Base-by-base conservation (phyloP, 163 green algal species). In the Chlamydomonas reinhardtii region DNA sequence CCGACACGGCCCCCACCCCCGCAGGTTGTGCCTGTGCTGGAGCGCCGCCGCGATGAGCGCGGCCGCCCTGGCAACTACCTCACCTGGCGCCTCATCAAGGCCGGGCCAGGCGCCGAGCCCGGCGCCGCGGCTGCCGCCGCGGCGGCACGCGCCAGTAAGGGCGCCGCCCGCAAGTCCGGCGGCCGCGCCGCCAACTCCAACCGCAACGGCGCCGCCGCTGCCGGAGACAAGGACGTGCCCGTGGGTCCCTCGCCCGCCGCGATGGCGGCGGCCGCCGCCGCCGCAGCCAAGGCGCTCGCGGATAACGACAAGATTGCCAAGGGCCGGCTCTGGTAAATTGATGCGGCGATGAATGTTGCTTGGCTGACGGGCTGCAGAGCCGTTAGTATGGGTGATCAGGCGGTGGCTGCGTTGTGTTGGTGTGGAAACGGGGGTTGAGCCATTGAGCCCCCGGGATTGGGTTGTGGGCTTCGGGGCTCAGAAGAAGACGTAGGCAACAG, bases 71-170 rank as follows among this genome's bases (percentile, higher is more conserved):
- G 29, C 43, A 76, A 59, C 66, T 19, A 52, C 31, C 48, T 76
- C 12, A 69, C 31, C 31, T 76, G 65, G 77, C 43, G 39, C 32
- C 43, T 84, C n/a, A 69, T 84, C 77, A 84, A 84, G 76, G n/a
- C 29, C 27, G 76, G 76, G 12, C 37, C 76, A 1, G 76, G 76
- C 20, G 76, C 76, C 8, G 62, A 74, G 76, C 64, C 76, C 22
- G 76, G 76, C 66, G 66, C 66, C 31, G 66, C 66, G 1, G 66
- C 66, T 14, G 62, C 62, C 14, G 64, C 64, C 2, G 35, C 64
- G 5, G 64, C 22, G 37, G 64, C 76, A 29, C 62, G 62, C 48
- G 48, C 48, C 48, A 56, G 1, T 14, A 56, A 56, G 48, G 5
- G 6, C 48, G 9, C 5, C 9, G 11, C 11, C 6, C 48, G 48